Conservation (phyloP, 768 basidiomycete genomes). For the Aureoboletus auriporus region DNA sequence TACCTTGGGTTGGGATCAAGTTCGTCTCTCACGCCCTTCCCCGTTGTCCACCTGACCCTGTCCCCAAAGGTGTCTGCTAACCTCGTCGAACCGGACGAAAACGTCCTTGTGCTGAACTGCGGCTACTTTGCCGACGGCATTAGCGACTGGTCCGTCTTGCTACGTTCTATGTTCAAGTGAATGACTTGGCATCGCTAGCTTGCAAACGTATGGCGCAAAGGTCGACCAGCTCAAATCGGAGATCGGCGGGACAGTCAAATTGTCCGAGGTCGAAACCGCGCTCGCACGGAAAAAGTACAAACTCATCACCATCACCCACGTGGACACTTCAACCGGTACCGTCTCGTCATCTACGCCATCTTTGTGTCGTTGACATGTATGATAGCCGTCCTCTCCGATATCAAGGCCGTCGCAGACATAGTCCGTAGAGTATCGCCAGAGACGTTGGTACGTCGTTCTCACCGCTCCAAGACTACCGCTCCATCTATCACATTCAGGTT, state of each 20-base stretch:
- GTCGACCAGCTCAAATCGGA: conserved; percentile 82
- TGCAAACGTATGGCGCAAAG: conserved; percentile 84
- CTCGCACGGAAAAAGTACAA: conserved; percentile 82
- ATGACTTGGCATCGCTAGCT: conserved; percentile 36
- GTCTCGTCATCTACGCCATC: no score
- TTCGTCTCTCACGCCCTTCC: conserved; percentile 21
- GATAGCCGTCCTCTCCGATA: conserved; percentile 79
- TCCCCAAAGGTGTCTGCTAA: conserved; percentile 79
- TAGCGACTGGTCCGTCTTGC: conserved; percentile 62
- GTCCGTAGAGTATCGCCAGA: conserved; percentile 78
- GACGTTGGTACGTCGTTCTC: conserved; percentile 55
- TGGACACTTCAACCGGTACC: conserved; percentile 81
- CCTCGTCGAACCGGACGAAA: conserved; percentile 77
- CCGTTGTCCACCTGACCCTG: not conserved
- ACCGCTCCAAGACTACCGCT: not conserved
- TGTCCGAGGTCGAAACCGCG: conserved; percentile 58
- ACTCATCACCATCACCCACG: conserved; percentile 89
- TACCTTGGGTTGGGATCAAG: conserved; percentile 97
- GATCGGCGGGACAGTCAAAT: conserved; percentile 71
- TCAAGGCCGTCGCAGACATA: conserved; percentile 67
- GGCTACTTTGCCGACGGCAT: conserved; percentile 96
- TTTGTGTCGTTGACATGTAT: not conserved
- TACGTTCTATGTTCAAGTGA: not conserved
- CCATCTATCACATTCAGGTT: conserved; percentile 40
- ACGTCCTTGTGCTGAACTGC: conserved; percentile 78